These are phyloP conservation scores for Physcomitrellopsis africana DNA, from an alignment of 225 moss, liverwort and hornwort species.

Conservation along the genomic window DNA sequence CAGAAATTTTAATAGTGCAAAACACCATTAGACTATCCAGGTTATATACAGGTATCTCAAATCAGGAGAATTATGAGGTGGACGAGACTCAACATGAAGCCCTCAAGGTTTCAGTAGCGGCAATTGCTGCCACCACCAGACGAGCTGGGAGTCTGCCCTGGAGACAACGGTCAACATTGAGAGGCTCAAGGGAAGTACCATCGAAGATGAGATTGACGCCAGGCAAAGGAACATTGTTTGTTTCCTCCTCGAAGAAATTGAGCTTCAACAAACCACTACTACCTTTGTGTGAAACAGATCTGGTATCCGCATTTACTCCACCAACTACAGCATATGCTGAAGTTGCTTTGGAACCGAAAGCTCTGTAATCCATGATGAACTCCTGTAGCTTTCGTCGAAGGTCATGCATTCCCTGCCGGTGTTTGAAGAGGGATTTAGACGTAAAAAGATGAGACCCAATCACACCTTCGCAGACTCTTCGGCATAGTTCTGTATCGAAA, in stretches of 20 bases:
- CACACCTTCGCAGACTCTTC: slow-evolving; percentile 80
- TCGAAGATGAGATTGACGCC: slow-evolving; percentile 88
- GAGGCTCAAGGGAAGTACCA: slow-evolving; percentile 65
- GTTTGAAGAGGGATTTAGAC: slow-evolving; percentile 58
- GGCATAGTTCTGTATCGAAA: slow-evolving; percentile 90
- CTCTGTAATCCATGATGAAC: slow-evolving; percentile 82
- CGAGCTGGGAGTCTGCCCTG: slow-evolving; percentile 94
- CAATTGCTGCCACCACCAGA: slow-evolving; percentile 75
- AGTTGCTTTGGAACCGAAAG: slow-evolving; percentile 69
- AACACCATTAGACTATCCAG: neutral
- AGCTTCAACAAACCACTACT: slow-evolving; percentile 43
- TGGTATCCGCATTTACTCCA: slow-evolving; percentile 23
- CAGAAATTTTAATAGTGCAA: neutral
- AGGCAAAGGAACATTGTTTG: slow-evolving; percentile 78
- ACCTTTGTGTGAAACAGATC: slow-evolving; percentile 23
- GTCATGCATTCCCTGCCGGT: slow-evolving; percentile 78
- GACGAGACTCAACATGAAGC: slow-evolving; percentile 30
- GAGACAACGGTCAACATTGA: slow-evolving; percentile 69
- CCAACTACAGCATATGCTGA: slow-evolving; percentile 56
- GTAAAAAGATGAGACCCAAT: slow-evolving; percentile 74
- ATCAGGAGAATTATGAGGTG: neutral
- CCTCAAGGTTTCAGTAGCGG: slow-evolving; percentile 59
- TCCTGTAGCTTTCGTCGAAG: slow-evolving; percentile 72
- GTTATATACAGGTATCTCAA: neutral
- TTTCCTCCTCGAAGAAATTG: slow-evolving; percentile 63